Evolutionary conservation across 2,329 filamentous ascomycete genomes (phyloP), one percentile per base, ranked within the genome.

Genomic region (Scleromitrula shiraiana): DNA sequence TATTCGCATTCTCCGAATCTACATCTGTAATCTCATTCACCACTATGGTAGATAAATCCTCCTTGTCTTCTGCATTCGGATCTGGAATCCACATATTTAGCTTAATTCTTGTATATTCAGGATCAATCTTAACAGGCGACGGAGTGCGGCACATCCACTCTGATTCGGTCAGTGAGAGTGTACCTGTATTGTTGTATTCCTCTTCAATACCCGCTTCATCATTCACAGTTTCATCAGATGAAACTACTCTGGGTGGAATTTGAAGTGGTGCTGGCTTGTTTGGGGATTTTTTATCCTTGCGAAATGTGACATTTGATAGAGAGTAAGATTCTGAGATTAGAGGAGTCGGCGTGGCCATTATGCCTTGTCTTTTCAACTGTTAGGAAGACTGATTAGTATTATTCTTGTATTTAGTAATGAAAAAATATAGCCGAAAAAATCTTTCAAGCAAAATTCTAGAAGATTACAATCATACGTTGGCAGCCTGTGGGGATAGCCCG

Each of bases 111-210:
- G n/a, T 29, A 17, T 38, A 26, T 6, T 52, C 37, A 8, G 41
- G 22, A 36, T 19, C 33, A 9, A 41, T 29, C 30, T 41, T 45
- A 5, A 42, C 23, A 2, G 55, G 55, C 15, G 54, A 56, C 4
- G 55, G 58, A 1, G 58, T 55, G 24, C 52, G 50, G 26, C 51
- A 51, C 58, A 60, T 58, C 58, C 58, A 60, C 29, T 60, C 56
- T 2, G 56, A 55, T 39, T 60, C 58, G 5, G 54, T 54, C 4
- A 59, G 29, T 2, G 56, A 53, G 9, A 58, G n/a, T 9, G 52
- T 50, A 4, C 49, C 45, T n/a, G 44, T 45, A 10, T 53, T 45
- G 5, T 47, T 40, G 7, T 53, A 38, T 6, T 44, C 42, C 2
- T 51, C 38, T 10, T 43, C 29, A 14, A 20, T 26, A 0, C 6